Evolutionary conservation across 2,329 filamentous ascomycete genomes (phyloP), one percentile per base, ranked within the genome.

Genomic region (Fusarium siculi): DNA sequence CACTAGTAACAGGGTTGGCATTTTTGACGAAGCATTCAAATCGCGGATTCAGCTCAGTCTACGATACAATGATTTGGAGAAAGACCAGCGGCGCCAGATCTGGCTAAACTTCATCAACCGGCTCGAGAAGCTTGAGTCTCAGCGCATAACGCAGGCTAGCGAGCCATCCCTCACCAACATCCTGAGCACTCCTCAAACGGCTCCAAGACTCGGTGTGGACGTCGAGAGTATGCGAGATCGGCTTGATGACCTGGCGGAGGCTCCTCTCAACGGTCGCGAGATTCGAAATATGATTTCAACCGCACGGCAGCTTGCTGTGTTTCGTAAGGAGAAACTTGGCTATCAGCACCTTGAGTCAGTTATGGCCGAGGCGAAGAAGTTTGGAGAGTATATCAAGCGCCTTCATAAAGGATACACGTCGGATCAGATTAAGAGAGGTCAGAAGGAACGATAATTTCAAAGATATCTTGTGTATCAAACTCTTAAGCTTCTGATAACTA

Each of bases 151-250:
- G 0, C 40, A 28, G 9, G 3, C 9, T 0, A 6, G 5, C 0
- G n/a, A 6, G 7, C 18, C 0, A 21, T 34, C 30, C 0, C 18
- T 21, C 1, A 3, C 8, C 1, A 9, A 3, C 14, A 10, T 7
- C 0, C 0, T 7, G 2, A 2, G 39, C 18, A 9, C 8, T 4
- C n/a, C 54, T 14, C 54, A 25, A 5, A 25, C 7, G 12, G 14
- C n/a, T 14, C 30, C n/a, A 2, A 46, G 25, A 9, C 4, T n/a
- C 8, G 44, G 44, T 1, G 44, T 60, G 1, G 36, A 60, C 3
- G 25, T 53, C 4, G 6, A 4, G n/a, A 50, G 36, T 2, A 34
- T 60, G 4, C 46, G 44, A 4, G 36, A 25, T 16, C 28, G 37
- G 2, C 28, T 60, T 2, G 44, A 60, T 1, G 36, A 60, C 0